Evolutionary conservation across 805 yeast species (phyloP), one percentile per base, ranked within the genome.

Genomic region (Saccharomyces mikatae): DNA sequence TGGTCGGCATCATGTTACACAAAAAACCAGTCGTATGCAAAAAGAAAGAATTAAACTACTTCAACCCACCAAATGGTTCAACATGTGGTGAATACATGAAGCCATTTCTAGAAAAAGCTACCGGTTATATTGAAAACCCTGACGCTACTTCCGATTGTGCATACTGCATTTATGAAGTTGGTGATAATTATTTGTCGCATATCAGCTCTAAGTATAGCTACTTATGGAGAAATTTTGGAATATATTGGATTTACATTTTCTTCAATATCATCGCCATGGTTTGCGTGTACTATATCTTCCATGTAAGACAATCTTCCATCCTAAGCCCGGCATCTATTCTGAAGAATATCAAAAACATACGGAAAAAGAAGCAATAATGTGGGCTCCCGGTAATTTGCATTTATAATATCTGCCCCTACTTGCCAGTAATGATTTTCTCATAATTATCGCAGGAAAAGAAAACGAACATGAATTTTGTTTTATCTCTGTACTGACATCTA

Each of bases 211-310:
- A 69, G n/a, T 82, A 73, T 68, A 54, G 67, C 48, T 63, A 79
- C 55, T 71, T 82, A 46, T 85, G 89, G 89, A 78, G 89, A 71
- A 81, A 84, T 59, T 71, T 84, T 57, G 89, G 89, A 26, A 74
- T 84, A 61, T 75, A 76, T 62, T 79, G 81, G 75, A 83, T 74
- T 47, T 84, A 77, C 71, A 75, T 81, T 52, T 56, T 71, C 41
- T 81, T 83, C 74, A 83, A 84, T 60, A 54, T 77, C 32, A 58
- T 60, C 54, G 78, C 75, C 10, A 74, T 77, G 76, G 66, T 72
- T 48, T 61, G 65, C 13, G 56, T 71, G 41, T 65, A 65, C 56
- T 65, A 65, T 56, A n/a, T 63, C 13, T 59, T 63, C 60, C 65
- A 62, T 36, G 68, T 65, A 24, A 62, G 60, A 50, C 48, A 53